phyloP scores from a whole-genome alignment of 768 basidiomycete species.

The Leccinum imitatum region DNA sequence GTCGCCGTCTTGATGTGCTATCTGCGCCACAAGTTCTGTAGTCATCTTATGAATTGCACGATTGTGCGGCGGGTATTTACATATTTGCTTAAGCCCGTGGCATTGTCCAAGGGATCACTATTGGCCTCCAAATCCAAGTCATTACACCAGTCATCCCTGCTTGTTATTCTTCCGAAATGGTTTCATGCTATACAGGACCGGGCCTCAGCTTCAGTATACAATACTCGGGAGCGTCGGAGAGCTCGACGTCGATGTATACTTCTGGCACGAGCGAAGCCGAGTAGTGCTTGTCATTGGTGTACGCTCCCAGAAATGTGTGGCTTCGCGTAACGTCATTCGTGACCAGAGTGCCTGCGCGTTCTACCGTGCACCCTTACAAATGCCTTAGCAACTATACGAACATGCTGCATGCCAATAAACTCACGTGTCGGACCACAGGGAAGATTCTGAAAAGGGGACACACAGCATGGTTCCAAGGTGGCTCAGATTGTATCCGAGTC shows the following conservation, averaged over 20 bases:
- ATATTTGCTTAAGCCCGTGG: background rate
- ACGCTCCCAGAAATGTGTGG: background rate
- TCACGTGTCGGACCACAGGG: background rate
- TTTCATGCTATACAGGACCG: too few relatives aligned
- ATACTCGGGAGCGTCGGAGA: background rate
- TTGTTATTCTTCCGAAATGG: background rate
- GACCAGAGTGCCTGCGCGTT: background rate
- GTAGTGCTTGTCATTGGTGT: too few relatives aligned
- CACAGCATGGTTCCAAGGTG: background rate
- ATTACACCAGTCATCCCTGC: background rate
- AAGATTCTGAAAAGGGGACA: background rate
- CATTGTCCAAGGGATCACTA: background rate
- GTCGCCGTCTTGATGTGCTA: too few relatives aligned
- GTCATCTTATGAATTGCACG: background rate
- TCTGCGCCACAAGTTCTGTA: too few relatives aligned
- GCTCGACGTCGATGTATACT: background rate
- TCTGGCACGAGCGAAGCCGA: background rate
- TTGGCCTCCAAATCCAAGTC: background rate
- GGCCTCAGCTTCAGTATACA: background rate
- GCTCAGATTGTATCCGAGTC: background rate
- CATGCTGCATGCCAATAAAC: background rate
- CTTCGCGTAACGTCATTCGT: background rate
- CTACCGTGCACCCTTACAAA: background rate
- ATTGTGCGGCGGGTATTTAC: background rate
- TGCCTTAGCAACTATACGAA: background rate